Evolutionary conservation across 371 early-diverging fungal species (phyloP), one percentile per base, ranked within the genome.

Genomic region (Lichtheimia corymbifera): DNA sequence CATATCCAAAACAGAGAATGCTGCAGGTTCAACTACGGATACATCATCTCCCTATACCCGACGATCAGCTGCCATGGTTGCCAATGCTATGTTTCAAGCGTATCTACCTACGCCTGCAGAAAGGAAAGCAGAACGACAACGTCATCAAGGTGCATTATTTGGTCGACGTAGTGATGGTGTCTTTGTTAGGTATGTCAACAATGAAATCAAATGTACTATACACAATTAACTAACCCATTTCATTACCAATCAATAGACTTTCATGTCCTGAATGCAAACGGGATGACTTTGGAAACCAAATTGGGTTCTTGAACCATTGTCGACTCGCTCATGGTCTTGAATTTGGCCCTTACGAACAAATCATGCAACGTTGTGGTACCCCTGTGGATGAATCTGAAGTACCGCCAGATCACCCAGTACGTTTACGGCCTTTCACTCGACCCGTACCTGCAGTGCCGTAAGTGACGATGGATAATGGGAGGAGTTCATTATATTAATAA

Each of bases 241-340:
- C 13, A 25, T 30, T 1, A 20, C 44, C 7, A 12, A 17, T 17
- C 22, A 2, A 43, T 54, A 84, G 84, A 30, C 60, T 86, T 53
- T 76, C 79, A 2, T 86, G 86, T 68, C 86, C 86, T 53, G 70
- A 61, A 2, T 86, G 86, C 62, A 76, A 82, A 14, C 71, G 84
- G 22, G 80, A 83, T 18, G 83, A 88, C 52, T 93, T 94, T 72
- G 78, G 80, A 14, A 90, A 84, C 62, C 79, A 85, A 40, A 91
- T 88, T 65, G 93, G 93, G 1, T 92, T 94, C 64, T 67, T 92
- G 30, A 91, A 90, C 57, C 94, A 94, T 69, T 89, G 88, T 68
- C 79, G 93, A 30, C 71, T 88, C 27, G 79, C 83, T n/a, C 92
- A 92, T 68, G 71, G 76, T 20, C 65, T 82, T 28, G 87, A 87